Evolutionary conservation across 805 yeast species (phyloP), one percentile per base, ranked within the genome.

Genomic region (Starmera amethionina): DNA sequence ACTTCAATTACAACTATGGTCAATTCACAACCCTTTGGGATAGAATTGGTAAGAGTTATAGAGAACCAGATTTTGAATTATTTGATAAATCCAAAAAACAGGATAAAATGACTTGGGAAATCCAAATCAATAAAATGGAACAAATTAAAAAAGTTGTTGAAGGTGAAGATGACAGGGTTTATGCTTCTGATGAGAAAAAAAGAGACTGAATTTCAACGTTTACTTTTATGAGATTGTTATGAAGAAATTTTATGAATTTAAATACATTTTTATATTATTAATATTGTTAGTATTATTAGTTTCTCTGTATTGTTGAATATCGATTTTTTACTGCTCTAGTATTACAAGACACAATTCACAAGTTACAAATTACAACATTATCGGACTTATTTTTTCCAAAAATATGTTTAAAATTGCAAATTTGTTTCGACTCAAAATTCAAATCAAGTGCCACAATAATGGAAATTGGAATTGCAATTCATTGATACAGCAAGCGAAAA

Each of bases 1-100:
- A 93, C 67, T 93, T 93, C 77, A 90, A 90, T 72, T 93, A 93
- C 67, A 93, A 93, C 70, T 93, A 89, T 59, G 98, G 98, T 32
- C 98, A 93, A 67, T 93, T 90, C 68, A 89, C 97, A 36, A 93
- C 98, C 14, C 69, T 93, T 49, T 93, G 98, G 98, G 98, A 93
- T 62, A 81, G 98, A 65, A 65, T 93, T 42, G 97, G 97, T 39
- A 83, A 88, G 36, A 78, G 95, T 25, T 89, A 93, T 66, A 82
- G 97, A 65, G 75, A 78, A 52, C 98, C 98, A 5, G 97, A 93
- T 58, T 76, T 72, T 54, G 83, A 85, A 50, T 69, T 90, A 51
- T 90, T 89, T 60, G 85, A 80, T 57, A 75, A 73, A 49, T 61
- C 71, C 22, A 58, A 63, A 46, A 79, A 72, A 60, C 74, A 72